Evolutionary conservation across 2,329 filamentous ascomycete genomes (phyloP).

Genomic region (Ceratocystiopsis sp.): DNA sequence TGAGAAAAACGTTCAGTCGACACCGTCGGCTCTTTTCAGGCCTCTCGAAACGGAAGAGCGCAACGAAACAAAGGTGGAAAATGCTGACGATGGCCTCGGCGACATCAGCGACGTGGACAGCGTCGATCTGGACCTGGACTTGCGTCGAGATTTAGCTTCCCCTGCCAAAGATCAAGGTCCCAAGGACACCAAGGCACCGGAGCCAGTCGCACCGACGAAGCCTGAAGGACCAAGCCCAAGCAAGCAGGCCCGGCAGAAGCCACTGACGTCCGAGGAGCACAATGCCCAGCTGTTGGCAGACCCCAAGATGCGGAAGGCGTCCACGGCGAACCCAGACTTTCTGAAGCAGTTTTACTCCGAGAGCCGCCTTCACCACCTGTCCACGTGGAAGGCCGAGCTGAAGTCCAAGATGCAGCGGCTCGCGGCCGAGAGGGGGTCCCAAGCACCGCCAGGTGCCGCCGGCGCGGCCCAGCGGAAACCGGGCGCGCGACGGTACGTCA

Average conservation of each 20-base stretch:
- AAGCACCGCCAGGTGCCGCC: conserved; percentile 26
- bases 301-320: conserved; percentile 72
- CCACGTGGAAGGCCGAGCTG: conserved; percentile 88
- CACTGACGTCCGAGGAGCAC: conserved; percentile 76
- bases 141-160: background rate
- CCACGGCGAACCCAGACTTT: conserved; percentile 83
- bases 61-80: background rate
- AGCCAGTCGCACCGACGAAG: background rate
- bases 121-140: background rate
- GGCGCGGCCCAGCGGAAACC: conserved; percentile 27
- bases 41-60: conserved; percentile 1
- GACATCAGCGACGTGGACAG: background rate
- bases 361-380: conserved; percentile 85
- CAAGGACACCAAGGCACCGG: too few species aligned
- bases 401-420: conserved; percentile 77
- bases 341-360: conserved; percentile 90
- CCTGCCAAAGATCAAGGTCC: background rate
- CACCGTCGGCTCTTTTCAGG: background rate
- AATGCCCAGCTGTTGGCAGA: conserved; percentile 74
- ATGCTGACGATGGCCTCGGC: background rate
- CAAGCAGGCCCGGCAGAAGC: conserved; percentile 6
- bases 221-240: background rate
- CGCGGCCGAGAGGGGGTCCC: conserved; percentile 36
- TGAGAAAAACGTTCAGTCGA: background rate
- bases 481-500: conserved; percentile 60